Evolutionary conservation across 2,329 filamentous ascomycete genomes (phyloP).

Genomic region (Colletotrichum sidae): DNA sequence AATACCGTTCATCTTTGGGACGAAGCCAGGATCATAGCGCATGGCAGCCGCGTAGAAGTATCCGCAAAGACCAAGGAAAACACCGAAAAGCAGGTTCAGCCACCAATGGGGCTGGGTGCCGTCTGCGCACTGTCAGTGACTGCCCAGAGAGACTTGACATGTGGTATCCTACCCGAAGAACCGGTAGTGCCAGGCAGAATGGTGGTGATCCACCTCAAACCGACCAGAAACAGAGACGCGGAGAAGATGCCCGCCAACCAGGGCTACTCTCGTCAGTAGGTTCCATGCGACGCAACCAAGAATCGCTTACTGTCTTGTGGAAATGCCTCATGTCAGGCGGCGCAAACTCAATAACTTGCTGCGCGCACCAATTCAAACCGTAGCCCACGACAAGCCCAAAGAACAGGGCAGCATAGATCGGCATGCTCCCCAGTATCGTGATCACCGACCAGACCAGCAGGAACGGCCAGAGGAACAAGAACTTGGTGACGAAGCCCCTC

Average conservation of each 20-base stretch:
- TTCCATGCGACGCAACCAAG: constrained; percentile 25
- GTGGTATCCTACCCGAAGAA: constrained; percentile 61
- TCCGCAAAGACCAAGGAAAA: constrained; percentile 72
- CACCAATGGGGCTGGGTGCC: constrained; percentile 76
- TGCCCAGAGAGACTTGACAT: not conserved
- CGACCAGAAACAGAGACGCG: constrained; percentile 84
- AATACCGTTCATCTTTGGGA: constrained; percentile 90
- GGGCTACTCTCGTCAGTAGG: constrained; percentile 66
- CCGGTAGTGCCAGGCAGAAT: constrained; percentile 68
- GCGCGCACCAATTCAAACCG: constrained; percentile 80
- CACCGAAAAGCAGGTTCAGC: constrained; percentile 80
- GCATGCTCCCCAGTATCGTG: constrained; percentile 78
- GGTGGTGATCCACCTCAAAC: constrained; percentile 78
- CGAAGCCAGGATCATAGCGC: constrained; percentile 89
- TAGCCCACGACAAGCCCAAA: constrained; percentile 74
- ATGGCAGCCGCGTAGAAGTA: constrained; percentile 93
- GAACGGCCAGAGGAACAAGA: constrained; percentile 92
- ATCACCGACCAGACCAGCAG: constrained; percentile 78
- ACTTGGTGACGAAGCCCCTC: constrained; percentile 81
- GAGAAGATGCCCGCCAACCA: constrained; percentile 96
- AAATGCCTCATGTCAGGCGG: constrained; percentile 90
- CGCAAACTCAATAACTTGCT: constrained; percentile 83
- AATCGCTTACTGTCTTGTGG: constrained; percentile 81
- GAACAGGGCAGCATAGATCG: constrained; percentile 82
- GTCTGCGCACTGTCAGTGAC: constrained; percentile 57